Evolutionary conservation across 768 basidiomycete species (phyloP).

Genomic region (Hypsizygus marmoreus): DNA sequence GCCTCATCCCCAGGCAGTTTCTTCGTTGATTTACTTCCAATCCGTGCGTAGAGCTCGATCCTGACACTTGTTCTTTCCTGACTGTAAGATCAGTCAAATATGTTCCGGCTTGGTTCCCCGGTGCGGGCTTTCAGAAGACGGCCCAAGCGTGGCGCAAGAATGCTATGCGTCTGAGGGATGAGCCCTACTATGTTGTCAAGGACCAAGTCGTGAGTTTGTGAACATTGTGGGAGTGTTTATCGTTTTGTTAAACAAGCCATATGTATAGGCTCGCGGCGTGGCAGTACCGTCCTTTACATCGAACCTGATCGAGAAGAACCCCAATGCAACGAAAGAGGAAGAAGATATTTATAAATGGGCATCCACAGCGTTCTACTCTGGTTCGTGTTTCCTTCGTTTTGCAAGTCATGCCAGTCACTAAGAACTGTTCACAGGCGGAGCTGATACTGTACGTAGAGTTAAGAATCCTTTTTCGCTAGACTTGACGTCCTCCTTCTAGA

Average conservation of each 20-base stretch:
- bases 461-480: not conserved
- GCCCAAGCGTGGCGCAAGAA: constrained; percentile 33
- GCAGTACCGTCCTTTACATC: constrained; percentile 3
- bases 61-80: no score
- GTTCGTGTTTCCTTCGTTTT: constrained; percentile 1
- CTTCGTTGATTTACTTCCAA: constrained; percentile 18
- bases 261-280: not conserved
- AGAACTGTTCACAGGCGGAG: constrained; percentile 8
- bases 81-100: constrained; percentile 19
- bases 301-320: constrained; percentile 3
- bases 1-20: constrained; percentile 16
- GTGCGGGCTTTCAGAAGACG: constrained; percentile 38
- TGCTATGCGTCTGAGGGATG: constrained; percentile 28
- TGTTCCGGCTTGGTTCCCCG: constrained; percentile 34
- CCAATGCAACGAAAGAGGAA: constrained; percentile 1
- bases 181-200: constrained; percentile 34
- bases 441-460: constrained; percentile 9
- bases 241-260: not conserved
- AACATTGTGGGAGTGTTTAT: constrained; percentile 1
- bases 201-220: constrained; percentile 26
- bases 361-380: constrained; percentile 6
- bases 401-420: not conserved
- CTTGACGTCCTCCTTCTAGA: constrained; percentile 8
- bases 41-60: no score
- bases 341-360: constrained; percentile 11